These are phyloP conservation scores for Craterostigma plantagineum DNA, from an alignment of 257 asterid genomes.

Conservation along the genomic window DNA sequence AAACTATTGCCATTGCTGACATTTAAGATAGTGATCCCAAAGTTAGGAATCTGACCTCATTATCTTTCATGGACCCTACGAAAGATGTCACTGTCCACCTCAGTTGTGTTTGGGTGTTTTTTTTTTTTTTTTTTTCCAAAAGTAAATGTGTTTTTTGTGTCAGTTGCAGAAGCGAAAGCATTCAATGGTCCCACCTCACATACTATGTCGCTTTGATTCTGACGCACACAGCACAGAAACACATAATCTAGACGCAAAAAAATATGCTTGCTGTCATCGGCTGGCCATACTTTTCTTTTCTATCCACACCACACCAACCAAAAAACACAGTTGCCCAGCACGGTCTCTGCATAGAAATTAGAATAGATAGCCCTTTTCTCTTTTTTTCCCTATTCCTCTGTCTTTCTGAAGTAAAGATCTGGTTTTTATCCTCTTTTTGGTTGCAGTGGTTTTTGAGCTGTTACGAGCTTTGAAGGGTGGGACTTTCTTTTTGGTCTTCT, in stretches of 20 bases:
- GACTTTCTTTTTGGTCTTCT: too few relatives aligned
- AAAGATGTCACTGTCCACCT: conserved; percentile 6
- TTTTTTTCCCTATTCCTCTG: not conserved
- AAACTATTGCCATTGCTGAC: too few relatives aligned
- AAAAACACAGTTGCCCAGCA: not conserved
- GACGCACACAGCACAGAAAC: conserved; percentile 17
- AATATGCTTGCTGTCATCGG: conserved; percentile 14
- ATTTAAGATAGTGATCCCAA: conserved; percentile 12
- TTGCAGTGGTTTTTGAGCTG: too few relatives aligned
- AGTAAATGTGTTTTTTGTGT: conserved; percentile 3
- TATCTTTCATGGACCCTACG: conserved; percentile 11
- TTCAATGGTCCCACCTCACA: conserved; percentile 6
- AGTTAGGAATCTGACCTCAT: conserved; percentile 9
- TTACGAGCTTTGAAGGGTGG: too few relatives aligned
- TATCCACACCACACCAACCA: conserved; percentile 9
- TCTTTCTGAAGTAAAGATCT: conserved; percentile 5
- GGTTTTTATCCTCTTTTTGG: too few relatives aligned
- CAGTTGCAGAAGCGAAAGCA: conserved; percentile 7
- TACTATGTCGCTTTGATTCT: conserved; percentile 18
- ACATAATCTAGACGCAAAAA: conserved; percentile 9
- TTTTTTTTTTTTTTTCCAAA: too few relatives aligned
- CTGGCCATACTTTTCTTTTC: conserved; percentile 13
- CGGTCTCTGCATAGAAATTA: not conserved
- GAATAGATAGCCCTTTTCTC: not conserved
- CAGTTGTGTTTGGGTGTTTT: conserved; percentile 4